These are phyloP conservation scores for Chrysochromulina tobinii DNA, from an alignment of 78 protist species.

Conservation along the genomic window DNA sequence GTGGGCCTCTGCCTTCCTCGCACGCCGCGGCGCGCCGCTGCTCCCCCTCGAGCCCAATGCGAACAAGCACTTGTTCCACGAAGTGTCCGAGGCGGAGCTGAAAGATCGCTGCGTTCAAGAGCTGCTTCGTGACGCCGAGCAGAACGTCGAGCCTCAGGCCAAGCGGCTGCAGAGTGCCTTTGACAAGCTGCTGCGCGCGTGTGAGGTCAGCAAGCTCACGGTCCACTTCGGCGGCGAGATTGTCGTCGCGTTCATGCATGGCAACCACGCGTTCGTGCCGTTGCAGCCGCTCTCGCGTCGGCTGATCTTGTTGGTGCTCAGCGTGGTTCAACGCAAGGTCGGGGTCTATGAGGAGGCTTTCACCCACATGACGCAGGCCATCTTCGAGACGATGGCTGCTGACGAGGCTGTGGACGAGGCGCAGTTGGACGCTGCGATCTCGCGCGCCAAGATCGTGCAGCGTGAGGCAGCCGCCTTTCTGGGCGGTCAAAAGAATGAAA, in stretches of 20 bases:
- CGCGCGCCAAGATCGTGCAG: too few relatives aligned
- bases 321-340: background rate
- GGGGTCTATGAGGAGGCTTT: background rate
- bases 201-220: background rate
- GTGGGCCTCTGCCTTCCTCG: background rate
- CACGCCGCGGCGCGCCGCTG: background rate
- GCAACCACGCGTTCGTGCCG: background rate
- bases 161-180: too few relatives aligned
- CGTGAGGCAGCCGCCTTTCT: too few relatives aligned
- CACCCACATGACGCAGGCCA: background rate
- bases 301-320: background rate
- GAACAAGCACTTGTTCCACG: background rate
- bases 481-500: too few relatives aligned
- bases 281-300: background rate
- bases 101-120: background rate
- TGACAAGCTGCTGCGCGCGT: too few relatives aligned
- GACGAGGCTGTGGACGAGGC: too few relatives aligned
- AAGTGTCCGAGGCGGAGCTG: background rate
- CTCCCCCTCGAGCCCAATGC: background rate
- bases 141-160: too few relatives aligned
- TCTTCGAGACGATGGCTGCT: background rate
- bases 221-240: background rate
- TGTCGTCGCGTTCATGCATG: background rate
- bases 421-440: too few relatives aligned
- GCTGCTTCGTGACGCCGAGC: background rate